These are phyloP conservation scores for Fennellomyces sp. DNA, from an alignment of 371 early-diverging fungal species.

Conservation along the genomic window DNA sequence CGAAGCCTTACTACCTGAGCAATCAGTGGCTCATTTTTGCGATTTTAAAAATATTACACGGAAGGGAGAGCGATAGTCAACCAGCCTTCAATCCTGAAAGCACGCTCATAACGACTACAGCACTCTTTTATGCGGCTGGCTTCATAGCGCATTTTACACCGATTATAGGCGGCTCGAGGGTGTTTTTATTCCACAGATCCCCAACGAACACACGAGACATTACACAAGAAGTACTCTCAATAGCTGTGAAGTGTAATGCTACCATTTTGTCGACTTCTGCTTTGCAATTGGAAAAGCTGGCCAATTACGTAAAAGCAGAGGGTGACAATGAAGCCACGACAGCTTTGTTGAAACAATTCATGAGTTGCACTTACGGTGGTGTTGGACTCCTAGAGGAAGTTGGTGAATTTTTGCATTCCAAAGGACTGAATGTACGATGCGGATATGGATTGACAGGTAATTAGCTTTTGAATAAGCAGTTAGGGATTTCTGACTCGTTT, in stretches of 20 bases:
- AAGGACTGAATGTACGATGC: slow-evolving; percentile 5
- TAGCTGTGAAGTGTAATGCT: not conserved
- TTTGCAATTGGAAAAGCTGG: not conserved
- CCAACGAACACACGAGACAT: too few species aligned
- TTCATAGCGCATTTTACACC: not conserved
- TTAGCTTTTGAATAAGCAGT: too few species aligned
- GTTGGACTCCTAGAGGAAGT: not conserved
- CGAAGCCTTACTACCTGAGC: slow-evolving; percentile 29
- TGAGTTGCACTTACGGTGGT: slow-evolving; percentile 1
- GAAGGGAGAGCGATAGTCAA: too few species aligned
- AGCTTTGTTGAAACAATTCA: not conserved
- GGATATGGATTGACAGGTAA: slow-evolving; percentile 11
- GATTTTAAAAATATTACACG: not conserved
- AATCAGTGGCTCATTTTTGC: slow-evolving; percentile 14
- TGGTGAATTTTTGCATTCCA: not conserved
- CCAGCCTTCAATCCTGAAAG: not conserved
- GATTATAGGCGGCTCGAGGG: not conserved
- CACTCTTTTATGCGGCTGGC: too few species aligned
- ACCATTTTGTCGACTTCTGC: not conserved
- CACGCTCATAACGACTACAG: not conserved
- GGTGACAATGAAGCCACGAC: not conserved
- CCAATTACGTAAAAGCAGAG: not conserved
- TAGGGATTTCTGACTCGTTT: too few species aligned
- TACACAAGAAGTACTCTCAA: not conserved
- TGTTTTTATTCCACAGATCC: too few species aligned